Base-by-base conservation (phyloP, 1,139 yeast species). In the Taphrina populina region DNA sequence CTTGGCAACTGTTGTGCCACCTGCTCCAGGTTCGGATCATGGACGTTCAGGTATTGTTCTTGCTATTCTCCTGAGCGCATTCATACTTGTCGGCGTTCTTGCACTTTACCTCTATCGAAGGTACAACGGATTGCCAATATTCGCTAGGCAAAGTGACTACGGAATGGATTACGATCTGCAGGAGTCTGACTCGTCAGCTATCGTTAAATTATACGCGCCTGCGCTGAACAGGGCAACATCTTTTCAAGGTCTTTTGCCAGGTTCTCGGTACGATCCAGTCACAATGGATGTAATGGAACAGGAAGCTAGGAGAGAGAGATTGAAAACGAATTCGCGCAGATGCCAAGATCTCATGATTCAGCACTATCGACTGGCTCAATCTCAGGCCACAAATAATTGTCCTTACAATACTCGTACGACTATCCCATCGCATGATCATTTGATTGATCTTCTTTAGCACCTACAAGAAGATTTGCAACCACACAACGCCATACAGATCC, bases 331-430 rank as follows among this genome's bases (percentile, higher is more conserved):
- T 21, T 37, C 43, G 29, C 21, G 43, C 17, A 27, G 43, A 17
- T 37, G 43, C 17, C 21, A 23, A 10, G 43, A 37, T 21, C 27
- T 37, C 29, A 37, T 37, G 43, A 17, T 37, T 15, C 43, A 37
- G 43, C 21, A 21, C 17, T 21, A 37, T 13, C 15, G 43, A 10
- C 29, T 37, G 15, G 29, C 15, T 3, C 29, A 37, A 17, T 11
- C 24, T 37, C 43, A 27, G 11, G 43, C 43, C 29, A 23, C 26
- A 37, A 21, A 37, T 37, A 29, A 37, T 13, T 37, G 43, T 23
- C 43, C 43, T 1, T 37, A 21, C 43, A 37, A 37, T 21, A 20
- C 19, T 23, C 43, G 43, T 37, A 21, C 21, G 43, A 6, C 20
- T 19, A 6, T 13, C 6, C n/a, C 19, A 8, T 4, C 19, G 6